Evolutionary conservation across 768 basidiomycete species (phyloP).

Genomic region (Tulasnella sp.): DNA sequence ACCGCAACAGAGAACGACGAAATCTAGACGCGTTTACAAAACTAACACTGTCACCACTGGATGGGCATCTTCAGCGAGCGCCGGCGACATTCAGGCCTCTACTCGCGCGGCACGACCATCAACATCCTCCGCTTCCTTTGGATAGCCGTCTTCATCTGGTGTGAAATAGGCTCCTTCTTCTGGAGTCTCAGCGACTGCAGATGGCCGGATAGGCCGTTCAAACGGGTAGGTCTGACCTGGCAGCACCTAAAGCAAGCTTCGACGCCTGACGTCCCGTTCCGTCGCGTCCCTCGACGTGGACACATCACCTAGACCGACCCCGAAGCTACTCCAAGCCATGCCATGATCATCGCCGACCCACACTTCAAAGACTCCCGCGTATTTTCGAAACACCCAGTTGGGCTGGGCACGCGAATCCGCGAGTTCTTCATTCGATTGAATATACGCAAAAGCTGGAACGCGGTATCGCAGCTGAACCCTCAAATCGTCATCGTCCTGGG

Average conservation of each 20-base stretch:
- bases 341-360: slow-evolving; percentile 84
- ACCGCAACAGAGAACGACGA: background rate
- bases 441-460: slow-evolving; percentile 80
- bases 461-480: slow-evolving; percentile 55
- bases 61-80: slow-evolving; percentile 21
- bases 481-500: slow-evolving; percentile 80
- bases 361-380: slow-evolving; percentile 76
- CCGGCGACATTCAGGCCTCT: slow-evolving; percentile 20
- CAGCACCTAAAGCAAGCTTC: background rate
- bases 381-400: slow-evolving; percentile 55
- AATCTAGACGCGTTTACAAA: background rate
- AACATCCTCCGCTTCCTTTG: slow-evolving; percentile 55
- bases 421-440: slow-evolving; percentile 74
- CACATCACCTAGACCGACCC: slow-evolving; percentile 28
- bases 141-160: slow-evolving; percentile 64
- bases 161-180: slow-evolving; percentile 60
- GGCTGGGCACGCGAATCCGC: slow-evolving; percentile 53
- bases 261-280: slow-evolving; percentile 34
- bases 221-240: slow-evolving; percentile 32
- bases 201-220: slow-evolving; percentile 53
- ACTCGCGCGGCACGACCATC: slow-evolving; percentile 34
- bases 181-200: slow-evolving; percentile 48
- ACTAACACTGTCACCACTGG: background rate
- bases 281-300: slow-evolving; percentile 36
- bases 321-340: slow-evolving; percentile 45